These are phyloP conservation scores for Phalaenopsis aphrodite DNA, from an alignment of 106 monocot species.

Conservation along the genomic window DNA sequence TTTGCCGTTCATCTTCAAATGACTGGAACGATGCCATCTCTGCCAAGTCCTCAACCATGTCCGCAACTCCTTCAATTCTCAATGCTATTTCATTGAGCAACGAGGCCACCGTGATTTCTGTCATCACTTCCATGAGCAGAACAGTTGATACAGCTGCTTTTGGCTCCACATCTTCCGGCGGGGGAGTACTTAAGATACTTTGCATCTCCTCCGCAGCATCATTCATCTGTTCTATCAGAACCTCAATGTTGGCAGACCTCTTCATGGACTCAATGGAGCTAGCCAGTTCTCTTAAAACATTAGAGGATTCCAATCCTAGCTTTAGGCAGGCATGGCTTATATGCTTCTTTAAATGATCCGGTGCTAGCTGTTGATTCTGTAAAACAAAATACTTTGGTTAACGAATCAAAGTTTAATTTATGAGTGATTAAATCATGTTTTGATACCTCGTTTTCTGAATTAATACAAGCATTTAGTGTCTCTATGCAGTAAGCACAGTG, in stretches of 20 bases:
- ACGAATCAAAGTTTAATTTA: neutral
- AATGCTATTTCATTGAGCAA: constrained; percentile 41
- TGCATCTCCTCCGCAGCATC: constrained; percentile 38
- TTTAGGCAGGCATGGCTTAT: constrained; percentile 32
- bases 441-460: constrained; percentile 20
- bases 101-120: constrained; percentile 23
- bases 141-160: constrained; percentile 10
- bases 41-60: constrained; percentile 21
- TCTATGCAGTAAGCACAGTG: constrained; percentile 33
- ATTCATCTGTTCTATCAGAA: constrained; percentile 34
- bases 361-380: constrained; percentile 10
- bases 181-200: neutral
- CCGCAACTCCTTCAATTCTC: constrained; percentile 29
- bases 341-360: constrained; percentile 19
- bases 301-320: constrained; percentile 25
- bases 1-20: neutral
- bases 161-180: constrained; percentile 7
- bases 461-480: constrained; percentile 27
- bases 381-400: neutral
- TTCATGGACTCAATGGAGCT: constrained; percentile 33
- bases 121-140: neutral
- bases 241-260: constrained; percentile 18
- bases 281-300: constrained; percentile 36
- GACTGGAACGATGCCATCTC: neutral
- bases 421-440: neutral